phyloP scores from a whole-genome alignment of 164 flowering plant species.

The Vitis cinerea region DNA sequence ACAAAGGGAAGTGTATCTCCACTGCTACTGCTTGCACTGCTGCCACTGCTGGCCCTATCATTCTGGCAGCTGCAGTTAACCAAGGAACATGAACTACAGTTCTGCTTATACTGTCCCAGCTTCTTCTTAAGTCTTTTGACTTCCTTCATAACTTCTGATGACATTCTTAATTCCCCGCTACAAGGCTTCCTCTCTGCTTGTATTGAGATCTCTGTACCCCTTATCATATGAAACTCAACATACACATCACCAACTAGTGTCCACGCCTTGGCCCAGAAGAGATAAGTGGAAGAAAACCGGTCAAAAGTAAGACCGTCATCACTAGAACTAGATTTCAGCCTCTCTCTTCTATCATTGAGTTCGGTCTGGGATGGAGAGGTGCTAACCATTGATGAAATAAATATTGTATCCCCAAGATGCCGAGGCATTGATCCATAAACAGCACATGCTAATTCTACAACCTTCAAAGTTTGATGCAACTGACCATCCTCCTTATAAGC shows the following conservation, averaged over 20 bases:
- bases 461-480: constrained; percentile 75
- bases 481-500: constrained; percentile 83
- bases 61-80: constrained; percentile 94
- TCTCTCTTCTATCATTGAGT: constrained; percentile 15
- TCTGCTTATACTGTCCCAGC: constrained; percentile 60
- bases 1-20: constrained; percentile 29
- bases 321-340: constrained; percentile 10
- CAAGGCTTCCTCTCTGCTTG: constrained; percentile 27
- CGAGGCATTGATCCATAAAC: constrained; percentile 97
- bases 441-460: constrained; percentile 80
- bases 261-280: constrained; percentile 96
- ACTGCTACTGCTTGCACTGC: constrained; percentile 86
- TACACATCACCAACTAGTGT: constrained; percentile 88
- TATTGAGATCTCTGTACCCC: constrained; percentile 39
- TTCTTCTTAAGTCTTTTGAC: constrained; percentile 82
- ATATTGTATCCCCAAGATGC: constrained; percentile 63
- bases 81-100: constrained; percentile 80
- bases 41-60: constrained; percentile 94
- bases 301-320: constrained; percentile 26
- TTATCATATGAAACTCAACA: constrained; percentile 58
- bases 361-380: constrained; percentile 19
- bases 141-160: constrained; percentile 87
- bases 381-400: constrained; percentile 69
- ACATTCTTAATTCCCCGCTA: constrained; percentile 56
- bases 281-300: constrained; percentile 45